These are phyloP conservation scores for Meyerozyma smithsonii DNA, from an alignment of 1,139 yeast species.

Conservation along the genomic window DNA sequence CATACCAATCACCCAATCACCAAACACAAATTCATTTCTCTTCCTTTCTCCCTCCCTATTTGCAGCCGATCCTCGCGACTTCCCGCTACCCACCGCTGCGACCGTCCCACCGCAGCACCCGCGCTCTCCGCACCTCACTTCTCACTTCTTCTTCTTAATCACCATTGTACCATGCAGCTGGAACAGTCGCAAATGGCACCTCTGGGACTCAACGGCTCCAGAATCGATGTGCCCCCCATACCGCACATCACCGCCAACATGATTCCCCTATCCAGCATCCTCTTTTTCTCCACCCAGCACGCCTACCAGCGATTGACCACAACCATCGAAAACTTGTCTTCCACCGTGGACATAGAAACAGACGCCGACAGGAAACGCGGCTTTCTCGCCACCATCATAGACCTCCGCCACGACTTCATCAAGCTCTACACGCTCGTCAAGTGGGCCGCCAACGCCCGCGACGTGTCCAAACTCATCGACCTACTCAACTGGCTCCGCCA, in stretches of 20 bases:
- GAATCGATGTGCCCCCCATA: constrained; percentile 15
- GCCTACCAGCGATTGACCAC: constrained; percentile 63
- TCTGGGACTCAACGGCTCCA: background rate
- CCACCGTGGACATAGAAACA: constrained; percentile 32
- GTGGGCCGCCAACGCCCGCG: constrained; percentile 76
- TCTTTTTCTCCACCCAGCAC: constrained; percentile 57
- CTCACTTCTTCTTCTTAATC: too few relatives aligned
- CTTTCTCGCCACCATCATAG: constrained; percentile 63
- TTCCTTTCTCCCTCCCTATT: too few relatives aligned
- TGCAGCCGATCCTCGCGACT: background rate
- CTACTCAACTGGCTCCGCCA: constrained; percentile 75
- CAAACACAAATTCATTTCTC: too few relatives aligned
- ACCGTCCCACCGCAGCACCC: background rate
- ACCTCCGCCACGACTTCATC: constrained; percentile 74
- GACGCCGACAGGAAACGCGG: constrained; percentile 63
- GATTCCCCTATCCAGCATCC: constrained; percentile 55
- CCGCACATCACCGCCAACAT: constrained; percentile 78
- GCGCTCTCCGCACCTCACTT: background rate
- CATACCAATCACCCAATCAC: too few relatives aligned
- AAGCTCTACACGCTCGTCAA: constrained; percentile 79
- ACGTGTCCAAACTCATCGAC: constrained; percentile 73
- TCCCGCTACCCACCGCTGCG: background rate
- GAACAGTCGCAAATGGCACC: background rate
- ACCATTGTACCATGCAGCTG: background rate
- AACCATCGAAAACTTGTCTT: constrained; percentile 51